These are phyloP conservation scores for Phylloporus arenicola DNA, from an alignment of 768 basidiomycete genomes.

Conservation along the genomic window DNA sequence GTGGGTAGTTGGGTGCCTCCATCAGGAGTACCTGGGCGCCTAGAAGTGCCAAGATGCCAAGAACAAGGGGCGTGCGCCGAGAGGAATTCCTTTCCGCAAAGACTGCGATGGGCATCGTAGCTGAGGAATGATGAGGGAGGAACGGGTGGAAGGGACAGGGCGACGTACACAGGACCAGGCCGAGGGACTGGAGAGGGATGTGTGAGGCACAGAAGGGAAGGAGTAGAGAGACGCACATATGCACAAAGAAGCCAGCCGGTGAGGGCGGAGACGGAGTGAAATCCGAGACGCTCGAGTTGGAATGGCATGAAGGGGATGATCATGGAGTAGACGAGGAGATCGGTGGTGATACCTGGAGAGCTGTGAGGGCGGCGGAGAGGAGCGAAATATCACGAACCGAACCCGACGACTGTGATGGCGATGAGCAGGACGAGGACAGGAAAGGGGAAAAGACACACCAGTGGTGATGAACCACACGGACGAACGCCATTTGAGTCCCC, in stretches of 20 bases:
- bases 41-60: constrained; percentile 46
- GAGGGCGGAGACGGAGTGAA: constrained; percentile 41
- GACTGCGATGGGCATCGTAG: constrained; percentile 54
- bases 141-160: not conserved
- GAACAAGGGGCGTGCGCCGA: constrained; percentile 44
- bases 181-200: constrained; percentile 40
- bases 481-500: constrained; percentile 52
- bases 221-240: constrained; percentile 38
- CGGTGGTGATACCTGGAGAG: constrained; percentile 37
- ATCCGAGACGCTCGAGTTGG: constrained; percentile 47
- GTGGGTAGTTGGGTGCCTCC: constrained; percentile 51
- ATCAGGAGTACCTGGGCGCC: constrained; percentile 57
- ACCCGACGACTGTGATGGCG: constrained; percentile 37
- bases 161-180: constrained; percentile 47
- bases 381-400: constrained; percentile 35
- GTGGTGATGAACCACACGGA: constrained; percentile 53
- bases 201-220: constrained; percentile 2
- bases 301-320: constrained; percentile 63
- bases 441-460: constrained; percentile 23
- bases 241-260: constrained; percentile 60
- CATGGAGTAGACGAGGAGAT: constrained; percentile 56
- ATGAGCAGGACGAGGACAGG: not conserved
- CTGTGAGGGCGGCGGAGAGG: not conserved
- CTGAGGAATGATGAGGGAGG: constrained; percentile 23
- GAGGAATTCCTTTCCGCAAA: constrained; percentile 47